A percentile compares a stretch with the other conserved stretches of the same genome.
phyloP scores from a whole-genome alignment of 805 yeast genomes.

The Starmerella apicola region DNA sequence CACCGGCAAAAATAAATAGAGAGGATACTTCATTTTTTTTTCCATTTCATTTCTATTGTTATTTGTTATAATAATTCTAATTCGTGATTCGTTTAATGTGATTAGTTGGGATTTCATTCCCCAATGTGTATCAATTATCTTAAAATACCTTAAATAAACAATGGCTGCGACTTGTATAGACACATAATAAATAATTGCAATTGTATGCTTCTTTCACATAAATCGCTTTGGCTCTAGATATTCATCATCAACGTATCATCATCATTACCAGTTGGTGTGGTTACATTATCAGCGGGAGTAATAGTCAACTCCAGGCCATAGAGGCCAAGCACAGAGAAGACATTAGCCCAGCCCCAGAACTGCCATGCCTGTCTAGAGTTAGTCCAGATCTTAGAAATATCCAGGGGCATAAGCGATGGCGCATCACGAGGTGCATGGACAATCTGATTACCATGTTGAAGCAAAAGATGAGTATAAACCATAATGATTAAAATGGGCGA shows the following conservation, averaged over 20 bases:
- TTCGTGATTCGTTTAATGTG: background rate
- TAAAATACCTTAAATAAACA: too few species aligned
- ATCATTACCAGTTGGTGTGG: slow-evolving; percentile 5
- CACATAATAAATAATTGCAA: too few species aligned
- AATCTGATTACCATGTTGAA: slow-evolving; percentile 45
- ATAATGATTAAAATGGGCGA: slow-evolving; percentile 92
- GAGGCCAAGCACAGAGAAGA: slow-evolving; percentile 63
- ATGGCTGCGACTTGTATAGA: too few species aligned
- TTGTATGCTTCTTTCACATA: background rate
- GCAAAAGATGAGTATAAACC: slow-evolving; percentile 84
- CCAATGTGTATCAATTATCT: too few species aligned
- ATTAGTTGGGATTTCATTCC: background rate
- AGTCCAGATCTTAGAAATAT: slow-evolving; percentile 27
- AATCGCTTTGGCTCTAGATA: background rate
- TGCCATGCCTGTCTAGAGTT: slow-evolving; percentile 54
- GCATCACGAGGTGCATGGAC: slow-evolving; percentile 15
- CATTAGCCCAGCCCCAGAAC: slow-evolving; percentile 95
- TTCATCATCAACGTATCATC: slow-evolving; percentile 7
- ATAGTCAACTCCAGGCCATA: slow-evolving; percentile 58
- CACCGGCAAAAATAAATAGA: background rate
- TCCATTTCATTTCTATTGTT: background rate
- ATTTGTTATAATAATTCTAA: background rate
- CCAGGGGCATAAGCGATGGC: slow-evolving; percentile 12
- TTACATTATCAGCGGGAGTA: slow-evolving; percentile 8
- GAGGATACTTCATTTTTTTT: background rate